These are phyloP conservation scores for Anthoceros angustus DNA, from an alignment of 225 moss, liverwort and hornwort species.

Conservation along the genomic window DNA sequence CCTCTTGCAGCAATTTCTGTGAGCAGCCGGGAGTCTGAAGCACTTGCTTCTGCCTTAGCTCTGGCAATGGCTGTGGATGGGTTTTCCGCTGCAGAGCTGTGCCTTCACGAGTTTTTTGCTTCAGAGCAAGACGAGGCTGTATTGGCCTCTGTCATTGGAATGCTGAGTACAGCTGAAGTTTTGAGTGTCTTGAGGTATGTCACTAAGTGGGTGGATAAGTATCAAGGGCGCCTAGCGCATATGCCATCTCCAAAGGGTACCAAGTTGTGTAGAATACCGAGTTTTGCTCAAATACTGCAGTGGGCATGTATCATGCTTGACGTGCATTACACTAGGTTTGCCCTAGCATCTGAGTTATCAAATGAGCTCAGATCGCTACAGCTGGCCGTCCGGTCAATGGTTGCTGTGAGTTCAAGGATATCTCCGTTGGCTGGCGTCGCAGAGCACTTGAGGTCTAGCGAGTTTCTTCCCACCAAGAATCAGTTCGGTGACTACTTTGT, in stretches of 20 bases:
- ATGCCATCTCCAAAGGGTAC: conserved; percentile 30
- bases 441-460: conserved; percentile 34
- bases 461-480: conserved; percentile 27
- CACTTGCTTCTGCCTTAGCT: conserved; percentile 21
- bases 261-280: conserved; percentile 26
- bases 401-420: conserved; percentile 29
- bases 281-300: conserved; percentile 48
- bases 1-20: too few relatives aligned
- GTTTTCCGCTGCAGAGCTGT: conserved; percentile 48
- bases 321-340: conserved; percentile 59
- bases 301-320: conserved; percentile 65
- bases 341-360: conserved; percentile 53
- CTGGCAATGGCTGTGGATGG: conserved; percentile 58
- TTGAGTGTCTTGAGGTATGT: conserved; percentile 50
- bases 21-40: too few relatives aligned
- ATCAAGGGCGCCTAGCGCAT: conserved; percentile 33
- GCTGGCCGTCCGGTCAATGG: conserved; percentile 29
- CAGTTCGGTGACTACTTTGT: conserved; percentile 51
- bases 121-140: conserved; percentile 68
- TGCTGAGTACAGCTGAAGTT: conserved; percentile 46
- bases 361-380: conserved; percentile 44
- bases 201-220: conserved; percentile 57
- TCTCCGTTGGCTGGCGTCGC: conserved; percentile 35
- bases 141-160: conserved; percentile 38
- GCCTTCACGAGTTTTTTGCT: conserved; percentile 52